These are phyloP conservation scores for Fagopyrum homotropicum DNA, from an alignment of 148 eudicot genomes.

Conservation along the genomic window DNA sequence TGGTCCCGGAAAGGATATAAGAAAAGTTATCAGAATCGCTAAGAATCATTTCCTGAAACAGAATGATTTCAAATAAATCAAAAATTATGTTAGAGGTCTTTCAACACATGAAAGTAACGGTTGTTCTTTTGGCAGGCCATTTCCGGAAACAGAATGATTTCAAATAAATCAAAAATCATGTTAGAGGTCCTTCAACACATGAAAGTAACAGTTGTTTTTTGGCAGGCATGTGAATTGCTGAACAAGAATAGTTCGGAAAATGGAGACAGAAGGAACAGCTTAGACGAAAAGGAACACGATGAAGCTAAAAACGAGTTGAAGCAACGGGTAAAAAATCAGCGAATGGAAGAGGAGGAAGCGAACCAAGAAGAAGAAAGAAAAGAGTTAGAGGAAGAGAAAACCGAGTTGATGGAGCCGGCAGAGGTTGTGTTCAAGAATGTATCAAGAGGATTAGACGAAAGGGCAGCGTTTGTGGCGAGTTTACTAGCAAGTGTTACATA, in stretches of 20 bases:
- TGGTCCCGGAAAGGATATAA: too few species aligned
- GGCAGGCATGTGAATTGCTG: conserved; percentile 5
- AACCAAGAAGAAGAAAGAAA: background rate
- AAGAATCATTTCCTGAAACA: too few species aligned
- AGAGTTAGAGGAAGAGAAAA: too few species aligned
- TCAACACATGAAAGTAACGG: too few species aligned
- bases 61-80: too few species aligned
- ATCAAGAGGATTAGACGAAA: background rate
- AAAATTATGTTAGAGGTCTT: too few species aligned
- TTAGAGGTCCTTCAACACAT: too few species aligned
- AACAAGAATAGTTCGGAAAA: background rate
- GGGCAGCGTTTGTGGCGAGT: background rate
- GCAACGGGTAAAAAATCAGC: background rate
- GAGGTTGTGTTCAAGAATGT: background rate
- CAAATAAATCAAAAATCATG: too few species aligned
- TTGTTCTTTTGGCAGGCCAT: background rate
- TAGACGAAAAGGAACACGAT: background rate
- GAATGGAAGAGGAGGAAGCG: conserved; percentile 6
- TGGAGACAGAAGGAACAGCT: background rate
- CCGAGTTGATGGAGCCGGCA: background rate
- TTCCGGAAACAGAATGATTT: too few species aligned
- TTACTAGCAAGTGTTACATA: background rate
- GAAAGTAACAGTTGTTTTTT: background rate
- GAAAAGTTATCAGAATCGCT: too few species aligned
- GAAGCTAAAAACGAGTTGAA: background rate